Conservation (phyloP, 1,284 basidiomycete genomes). For the Ceratobasidium theobromae region DNA sequence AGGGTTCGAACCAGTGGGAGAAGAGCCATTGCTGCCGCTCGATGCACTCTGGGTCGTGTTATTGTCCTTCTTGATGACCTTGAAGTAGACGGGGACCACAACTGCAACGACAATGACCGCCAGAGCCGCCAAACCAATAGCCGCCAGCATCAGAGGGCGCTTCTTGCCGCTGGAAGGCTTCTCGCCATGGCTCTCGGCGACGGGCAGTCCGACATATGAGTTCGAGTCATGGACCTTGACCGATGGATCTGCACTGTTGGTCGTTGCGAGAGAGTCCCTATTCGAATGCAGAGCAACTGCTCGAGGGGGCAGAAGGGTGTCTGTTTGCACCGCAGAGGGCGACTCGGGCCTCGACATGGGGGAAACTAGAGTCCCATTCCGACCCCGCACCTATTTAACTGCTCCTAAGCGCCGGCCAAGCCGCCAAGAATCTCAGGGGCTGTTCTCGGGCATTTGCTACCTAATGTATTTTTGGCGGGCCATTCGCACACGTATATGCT, state of each 20-base stretch:
- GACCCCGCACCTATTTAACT: neutral
- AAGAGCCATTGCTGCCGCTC: constrained; percentile 30
- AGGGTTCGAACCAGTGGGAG: too few relatives aligned
- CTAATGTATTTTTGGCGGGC: neutral
- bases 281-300: constrained; percentile 13
- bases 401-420: neutral
- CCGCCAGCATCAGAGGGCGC: constrained; percentile 1
- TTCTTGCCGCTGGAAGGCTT: constrained; percentile 2
- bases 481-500: neutral
- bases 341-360: constrained; percentile 22
- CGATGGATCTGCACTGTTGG: constrained; percentile 16
- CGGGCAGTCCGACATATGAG: constrained; percentile 2
- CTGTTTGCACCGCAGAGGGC: constrained; percentile 17
- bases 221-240: constrained; percentile 24
- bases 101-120: constrained; percentile 35
- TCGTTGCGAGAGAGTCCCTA: constrained; percentile 30
- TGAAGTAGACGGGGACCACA: constrained; percentile 36
- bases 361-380: neutral
- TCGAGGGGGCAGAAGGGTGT: constrained; percentile 30
- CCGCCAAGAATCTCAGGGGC: neutral
- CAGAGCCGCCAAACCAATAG: constrained; percentile 11
- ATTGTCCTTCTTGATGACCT: constrained; percentile 34
- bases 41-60: constrained; percentile 26
- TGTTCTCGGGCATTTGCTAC: neutral
- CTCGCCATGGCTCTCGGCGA: neutral